Evolutionary conservation across 148 eudicot genomes (phyloP).

Genomic region (Fallopia convolvulus): DNA sequence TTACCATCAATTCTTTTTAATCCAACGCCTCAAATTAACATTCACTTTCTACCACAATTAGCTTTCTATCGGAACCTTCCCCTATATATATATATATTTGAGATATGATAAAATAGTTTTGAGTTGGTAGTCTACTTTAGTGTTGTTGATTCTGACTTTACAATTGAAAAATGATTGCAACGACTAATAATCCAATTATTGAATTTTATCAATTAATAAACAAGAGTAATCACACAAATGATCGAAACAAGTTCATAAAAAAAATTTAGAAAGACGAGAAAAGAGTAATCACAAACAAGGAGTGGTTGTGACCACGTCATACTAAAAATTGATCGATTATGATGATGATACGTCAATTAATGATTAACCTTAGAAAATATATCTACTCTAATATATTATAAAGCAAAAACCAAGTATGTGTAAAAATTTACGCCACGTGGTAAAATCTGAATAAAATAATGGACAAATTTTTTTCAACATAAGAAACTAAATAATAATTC

Average conservation of each 20-base stretch:
- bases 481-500: too few species aligned
- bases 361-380: slow-evolving; percentile 5
- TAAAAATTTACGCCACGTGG: too few species aligned
- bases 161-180: not conserved
- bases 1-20: too few species aligned
- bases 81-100: too few species aligned
- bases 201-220: not conserved
- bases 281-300: not conserved
- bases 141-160: not conserved
- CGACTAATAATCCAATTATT: not conserved
- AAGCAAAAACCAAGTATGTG: too few species aligned
- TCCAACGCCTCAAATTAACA: too few species aligned
- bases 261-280: too few species aligned
- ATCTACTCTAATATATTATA: too few species aligned
- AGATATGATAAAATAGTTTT: not conserved
- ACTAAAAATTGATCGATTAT: not conserved
- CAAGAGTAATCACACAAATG: not conserved
- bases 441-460: too few species aligned
- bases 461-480: too few species aligned
- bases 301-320: slow-evolving; percentile 7
- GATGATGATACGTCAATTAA: not conserved
- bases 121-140: slow-evolving; percentile 3
- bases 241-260: not conserved
- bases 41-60: too few species aligned
- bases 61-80: too few species aligned